Evolutionary conservation across 345 rosid genomes (phyloP).

Genomic region (Salix udensis): DNA sequence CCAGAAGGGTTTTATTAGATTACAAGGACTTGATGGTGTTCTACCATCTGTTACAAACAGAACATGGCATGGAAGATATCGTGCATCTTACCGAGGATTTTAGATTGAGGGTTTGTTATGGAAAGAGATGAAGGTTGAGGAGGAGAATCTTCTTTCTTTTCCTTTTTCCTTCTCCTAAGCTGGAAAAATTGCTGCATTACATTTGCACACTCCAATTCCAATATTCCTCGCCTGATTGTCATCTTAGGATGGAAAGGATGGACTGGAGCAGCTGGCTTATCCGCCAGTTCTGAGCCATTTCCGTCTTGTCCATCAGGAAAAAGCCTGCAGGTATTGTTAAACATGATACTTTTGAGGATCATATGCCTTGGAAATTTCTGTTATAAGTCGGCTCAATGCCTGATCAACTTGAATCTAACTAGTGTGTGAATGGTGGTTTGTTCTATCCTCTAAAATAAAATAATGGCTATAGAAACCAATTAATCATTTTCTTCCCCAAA

Average conservation of each 20-base stretch:
- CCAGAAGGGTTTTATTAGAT: neutral
- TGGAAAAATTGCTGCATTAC: conserved; percentile 89
- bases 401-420: neutral
- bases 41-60: conserved; percentile 45
- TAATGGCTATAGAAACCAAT: neutral
- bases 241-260: conserved; percentile 96
- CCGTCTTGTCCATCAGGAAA: conserved; percentile 51
- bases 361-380: neutral
- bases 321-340: conserved; percentile 45
- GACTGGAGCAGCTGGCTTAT: conserved; percentile 70
- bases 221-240: conserved; percentile 70
- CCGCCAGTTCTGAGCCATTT: conserved; percentile 37
- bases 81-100: conserved; percentile 72
- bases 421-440: neutral
- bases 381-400: neutral
- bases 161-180: conserved; percentile 76
- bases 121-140: conserved; percentile 54
- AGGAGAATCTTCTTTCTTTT: conserved; percentile 37
- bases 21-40: neutral
- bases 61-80: conserved; percentile 57
- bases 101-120: conserved; percentile 54
- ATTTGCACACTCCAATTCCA: conserved; percentile 78
- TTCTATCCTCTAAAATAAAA: neutral
- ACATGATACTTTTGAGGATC: neutral
- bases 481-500: no score